phyloP scores from a whole-genome alignment of 2,329 filamentous ascomycete species.

The Botryotinia calthae region DNA sequence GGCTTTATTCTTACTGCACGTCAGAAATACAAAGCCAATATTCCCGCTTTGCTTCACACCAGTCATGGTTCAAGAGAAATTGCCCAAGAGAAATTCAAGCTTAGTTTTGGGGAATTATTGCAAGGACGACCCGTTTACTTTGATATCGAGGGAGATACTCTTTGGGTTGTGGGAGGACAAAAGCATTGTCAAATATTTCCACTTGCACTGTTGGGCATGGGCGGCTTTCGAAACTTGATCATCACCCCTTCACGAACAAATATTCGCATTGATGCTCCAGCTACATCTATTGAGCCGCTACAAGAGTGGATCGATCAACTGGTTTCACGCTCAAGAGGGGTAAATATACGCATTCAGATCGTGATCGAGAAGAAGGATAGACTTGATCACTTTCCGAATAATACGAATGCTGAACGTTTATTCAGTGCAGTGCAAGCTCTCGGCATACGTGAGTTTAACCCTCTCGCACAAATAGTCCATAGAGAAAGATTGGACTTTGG shows the following conservation, averaged over 20 bases:
- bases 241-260: not conserved
- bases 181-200: not conserved
- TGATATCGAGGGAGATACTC: not conserved
- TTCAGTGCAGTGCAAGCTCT: not conserved
- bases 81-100: not conserved
- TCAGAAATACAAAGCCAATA: not conserved
- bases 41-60: not conserved
- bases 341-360: not conserved
- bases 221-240: not conserved
- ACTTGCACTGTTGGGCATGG: not conserved
- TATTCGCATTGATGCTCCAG: fast-evolving
- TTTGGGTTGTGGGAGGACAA: not conserved
- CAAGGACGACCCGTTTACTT: not conserved
- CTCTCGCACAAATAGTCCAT: not conserved
- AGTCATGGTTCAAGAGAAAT: not conserved
- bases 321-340: fast-evolving
- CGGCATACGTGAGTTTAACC: not conserved
- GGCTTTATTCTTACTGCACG: not conserved
- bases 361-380: not conserved
- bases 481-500: not conserved
- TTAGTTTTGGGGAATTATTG: not conserved
- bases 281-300: not conserved
- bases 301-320: not conserved
- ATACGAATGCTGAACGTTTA: not conserved
- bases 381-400: fast-evolving